A percentile compares a stretch with the other conserved stretches of the same genome.
phyloP scores from a whole-genome alignment of 2,329 filamentous ascomycete genomes.

The Colletotrichum tofieldiae region DNA sequence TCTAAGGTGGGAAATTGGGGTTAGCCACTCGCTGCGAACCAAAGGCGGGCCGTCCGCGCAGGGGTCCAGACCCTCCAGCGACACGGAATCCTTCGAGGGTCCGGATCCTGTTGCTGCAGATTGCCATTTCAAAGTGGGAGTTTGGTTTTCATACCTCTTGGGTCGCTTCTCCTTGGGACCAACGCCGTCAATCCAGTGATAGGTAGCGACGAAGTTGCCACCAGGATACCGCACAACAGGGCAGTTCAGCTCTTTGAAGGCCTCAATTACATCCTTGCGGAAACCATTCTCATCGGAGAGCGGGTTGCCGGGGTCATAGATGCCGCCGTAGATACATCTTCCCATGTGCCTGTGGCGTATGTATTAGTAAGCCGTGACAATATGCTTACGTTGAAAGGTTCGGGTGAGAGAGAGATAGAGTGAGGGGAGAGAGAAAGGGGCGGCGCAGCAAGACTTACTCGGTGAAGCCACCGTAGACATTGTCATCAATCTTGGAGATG shows the following conservation, averaged over 20 bases:
- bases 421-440: background rate
- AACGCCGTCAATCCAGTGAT: conserved; percentile 88
- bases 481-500: conserved; percentile 82
- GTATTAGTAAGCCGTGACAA: conserved; percentile 10
- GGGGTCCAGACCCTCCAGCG: background rate
- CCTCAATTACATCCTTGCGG: conserved; percentile 83
- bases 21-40: conserved; percentile 25
- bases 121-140: background rate
- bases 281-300: conserved; percentile 84
- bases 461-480: conserved; percentile 88
- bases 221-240: conserved; percentile 87
- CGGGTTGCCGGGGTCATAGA: conserved; percentile 83
- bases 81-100: background rate
- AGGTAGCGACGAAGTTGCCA: conserved; percentile 88
- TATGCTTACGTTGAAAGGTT: background rate
- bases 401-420: background rate
- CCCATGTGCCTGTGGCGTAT: conserved; percentile 80
- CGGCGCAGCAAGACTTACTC: conserved; percentile 70
- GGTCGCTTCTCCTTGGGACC: conserved; percentile 81
- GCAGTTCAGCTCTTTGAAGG: conserved; percentile 80
- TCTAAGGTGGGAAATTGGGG: conserved; percentile 52
- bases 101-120: background rate
- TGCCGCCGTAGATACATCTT: conserved; percentile 88
- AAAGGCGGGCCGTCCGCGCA: conserved; percentile 7
- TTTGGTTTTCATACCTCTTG: conserved; percentile 47